phyloP scores from a whole-genome alignment of 139 green algal genomes.

The Raphidocelis subcapitata region DNA sequence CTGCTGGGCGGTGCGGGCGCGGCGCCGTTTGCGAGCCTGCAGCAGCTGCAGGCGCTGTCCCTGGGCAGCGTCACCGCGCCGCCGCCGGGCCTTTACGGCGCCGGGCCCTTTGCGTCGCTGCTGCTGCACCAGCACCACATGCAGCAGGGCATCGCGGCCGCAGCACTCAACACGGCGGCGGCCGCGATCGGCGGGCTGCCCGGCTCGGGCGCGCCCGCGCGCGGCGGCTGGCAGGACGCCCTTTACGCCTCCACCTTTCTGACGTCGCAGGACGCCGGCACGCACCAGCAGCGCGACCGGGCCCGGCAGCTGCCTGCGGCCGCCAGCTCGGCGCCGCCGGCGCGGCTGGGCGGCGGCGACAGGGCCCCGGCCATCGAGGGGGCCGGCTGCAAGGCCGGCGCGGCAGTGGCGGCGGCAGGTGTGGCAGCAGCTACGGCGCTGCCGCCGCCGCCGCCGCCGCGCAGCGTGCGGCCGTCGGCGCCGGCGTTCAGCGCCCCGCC shows the following conservation, averaged over 20 bases:
- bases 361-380: no score
- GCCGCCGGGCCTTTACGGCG: not conserved
- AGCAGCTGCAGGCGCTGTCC: slow-evolving; percentile 13
- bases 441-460: no score
- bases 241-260: no score
- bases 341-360: not conserved
- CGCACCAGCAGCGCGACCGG: not conserved
- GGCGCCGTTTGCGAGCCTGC: not conserved
- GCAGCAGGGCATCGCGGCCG: not conserved
- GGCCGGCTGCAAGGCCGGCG: no score
- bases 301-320: not conserved
- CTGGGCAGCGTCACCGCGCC: slow-evolving; percentile 2
- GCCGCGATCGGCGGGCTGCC: not conserved
- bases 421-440: no score
- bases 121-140: not conserved
- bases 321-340: not conserved
- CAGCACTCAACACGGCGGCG: not conserved
- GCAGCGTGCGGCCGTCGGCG: no score
- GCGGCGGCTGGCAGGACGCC: not conserved
- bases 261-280: no score
- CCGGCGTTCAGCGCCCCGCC: no score
- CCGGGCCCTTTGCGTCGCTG: not conserved
- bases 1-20: no score
- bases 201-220: not conserved
- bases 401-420: no score